Base-by-base conservation (phyloP, 306 rosid genomes). In the Sicyos baderoa region DNA sequence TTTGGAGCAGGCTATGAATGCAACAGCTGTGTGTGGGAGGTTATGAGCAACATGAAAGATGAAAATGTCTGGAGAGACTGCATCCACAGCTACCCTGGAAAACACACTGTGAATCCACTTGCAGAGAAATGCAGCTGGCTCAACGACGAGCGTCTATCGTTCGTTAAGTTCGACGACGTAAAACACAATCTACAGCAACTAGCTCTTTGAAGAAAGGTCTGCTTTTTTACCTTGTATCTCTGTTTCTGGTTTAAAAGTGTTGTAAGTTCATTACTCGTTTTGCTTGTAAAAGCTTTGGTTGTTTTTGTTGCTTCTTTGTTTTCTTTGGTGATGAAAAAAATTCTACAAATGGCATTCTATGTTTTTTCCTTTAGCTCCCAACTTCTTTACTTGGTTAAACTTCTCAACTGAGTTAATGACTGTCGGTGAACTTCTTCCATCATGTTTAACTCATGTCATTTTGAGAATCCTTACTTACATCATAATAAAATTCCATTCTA, bases 1-100 rank as follows among this genome's bases (percentile, higher is more conserved):
- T 89, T 92, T 48, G 97, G 97, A 45, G 97, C 97, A 0, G 96
- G 97, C 5, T 89, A 86, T 60, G 85, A 86, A 91, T 89, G 95
- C 79, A 92, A 92, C 69, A 89, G 83, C 64, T 89, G 93, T 76
- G 83, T 89, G 65, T 91, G 96, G 97, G 97, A 87, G 72, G 97
- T 89, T 0, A 66, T 79, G 90, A 84, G 18, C 76, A 87, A 89
- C 54, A 64, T 92, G 81, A 79, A 77, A 21, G 82, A 81, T 63
- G 16, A 74, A 14, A 92, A 92, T 75, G 95, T 79, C 25, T 92
- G 97, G 97, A 54, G 80, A 70, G 86, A 81, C 17, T 82, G 84
- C 77, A 76, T 92, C 7, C 72, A 84, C 0, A 74, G 51, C 57
- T 92, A 89, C 70, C 97, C 97, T 65, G 86, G 88, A 1, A 9